Conservation (phyloP, 139 green algal genomes). For the Microglena sp. region DNA sequence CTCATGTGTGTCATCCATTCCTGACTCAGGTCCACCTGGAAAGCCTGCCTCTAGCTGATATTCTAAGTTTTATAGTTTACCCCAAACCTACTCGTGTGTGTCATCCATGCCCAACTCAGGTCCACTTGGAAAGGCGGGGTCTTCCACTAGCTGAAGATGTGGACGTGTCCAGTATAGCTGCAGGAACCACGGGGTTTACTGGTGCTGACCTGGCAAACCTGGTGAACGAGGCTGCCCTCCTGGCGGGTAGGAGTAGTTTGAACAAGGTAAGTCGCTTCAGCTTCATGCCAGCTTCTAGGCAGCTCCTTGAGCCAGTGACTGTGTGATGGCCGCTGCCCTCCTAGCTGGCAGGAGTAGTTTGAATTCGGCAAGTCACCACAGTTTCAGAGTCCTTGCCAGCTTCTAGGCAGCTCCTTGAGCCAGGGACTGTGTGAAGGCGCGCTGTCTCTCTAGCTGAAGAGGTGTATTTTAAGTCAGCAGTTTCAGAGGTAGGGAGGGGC, state of each 20-base stretch:
- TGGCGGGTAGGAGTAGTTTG: slow-evolving; percentile 41
- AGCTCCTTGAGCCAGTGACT: not conserved
- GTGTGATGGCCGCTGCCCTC: slow-evolving; percentile 39
- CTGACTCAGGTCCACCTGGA: slow-evolving; percentile 48
- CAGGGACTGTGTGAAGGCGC: too few relatives aligned
- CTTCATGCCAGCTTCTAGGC: slow-evolving; percentile 4
- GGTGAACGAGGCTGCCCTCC: slow-evolving; percentile 54
- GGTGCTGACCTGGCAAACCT: slow-evolving; percentile 70
- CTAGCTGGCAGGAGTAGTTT: slow-evolving; percentile 21
- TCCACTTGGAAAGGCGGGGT: slow-evolving; percentile 49
- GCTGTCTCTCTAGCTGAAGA: too few relatives aligned
- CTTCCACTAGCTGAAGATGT: slow-evolving; percentile 44
- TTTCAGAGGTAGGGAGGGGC: too few relatives aligned
- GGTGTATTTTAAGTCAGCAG: too few relatives aligned
- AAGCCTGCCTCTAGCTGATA: slow-evolving; percentile 39
- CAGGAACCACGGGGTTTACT: slow-evolving; percentile 58
- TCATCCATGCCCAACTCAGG: too few relatives aligned
- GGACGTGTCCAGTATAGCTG: slow-evolving; percentile 22
- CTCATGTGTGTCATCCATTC: too few relatives aligned
- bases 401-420: too few relatives aligned
- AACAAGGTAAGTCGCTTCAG: slow-evolving; percentile 8
- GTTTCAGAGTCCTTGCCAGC: too few relatives aligned
- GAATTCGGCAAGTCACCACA: too few relatives aligned
- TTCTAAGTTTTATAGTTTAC: too few relatives aligned
- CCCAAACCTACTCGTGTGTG: too few relatives aligned